A percentile compares a stretch with the other conserved stretches of the same genome.
Conservation (phyloP, 2,329 filamentous ascomycete genomes). For the Cladophialophora chaetospira region DNA sequence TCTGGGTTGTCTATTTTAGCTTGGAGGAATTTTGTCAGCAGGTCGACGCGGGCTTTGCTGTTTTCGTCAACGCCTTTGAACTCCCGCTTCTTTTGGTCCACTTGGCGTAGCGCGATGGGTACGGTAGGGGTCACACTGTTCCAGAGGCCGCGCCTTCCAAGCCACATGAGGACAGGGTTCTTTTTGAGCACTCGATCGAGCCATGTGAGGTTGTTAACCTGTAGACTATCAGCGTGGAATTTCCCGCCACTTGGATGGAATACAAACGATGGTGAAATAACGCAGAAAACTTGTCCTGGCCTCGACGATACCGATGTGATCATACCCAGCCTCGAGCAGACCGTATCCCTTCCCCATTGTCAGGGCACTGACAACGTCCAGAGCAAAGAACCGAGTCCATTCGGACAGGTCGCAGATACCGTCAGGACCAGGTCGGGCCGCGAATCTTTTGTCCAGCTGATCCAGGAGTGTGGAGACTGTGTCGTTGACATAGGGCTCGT, state of each 20-base stretch:
- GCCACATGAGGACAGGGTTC: slow-evolving; percentile 43
- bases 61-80: slow-evolving; percentile 4
- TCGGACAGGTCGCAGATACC: slow-evolving; percentile 35
- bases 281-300: slow-evolving; percentile 31
- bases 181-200: slow-evolving; percentile 38
- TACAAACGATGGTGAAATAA: slow-evolving; percentile 29
- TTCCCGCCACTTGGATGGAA: background rate
- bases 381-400: slow-evolving; percentile 40
- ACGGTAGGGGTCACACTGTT: slow-evolving; percentile 18
- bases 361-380: slow-evolving; percentile 41
- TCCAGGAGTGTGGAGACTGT: slow-evolving; percentile 25
- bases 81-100: slow-evolving; percentile 50
- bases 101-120: slow-evolving; percentile 67
- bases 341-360: slow-evolving; percentile 39
- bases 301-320: slow-evolving; percentile 39
- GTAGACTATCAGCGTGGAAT: background rate
- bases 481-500: slow-evolving; percentile 28
- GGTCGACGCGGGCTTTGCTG: slow-evolving; percentile 7
- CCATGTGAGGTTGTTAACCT: slow-evolving; percentile 39
- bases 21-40: slow-evolving; percentile 29
- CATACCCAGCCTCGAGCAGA: slow-evolving; percentile 37
- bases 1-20: slow-evolving; percentile 20
- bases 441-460: slow-evolving; percentile 24
- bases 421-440: slow-evolving; percentile 4
- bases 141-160: slow-evolving; percentile 13